These are phyloP conservation scores for Oryza brachyantha DNA, from an alignment of 176 grass and related monocot species.

Conservation along the genomic window DNA sequence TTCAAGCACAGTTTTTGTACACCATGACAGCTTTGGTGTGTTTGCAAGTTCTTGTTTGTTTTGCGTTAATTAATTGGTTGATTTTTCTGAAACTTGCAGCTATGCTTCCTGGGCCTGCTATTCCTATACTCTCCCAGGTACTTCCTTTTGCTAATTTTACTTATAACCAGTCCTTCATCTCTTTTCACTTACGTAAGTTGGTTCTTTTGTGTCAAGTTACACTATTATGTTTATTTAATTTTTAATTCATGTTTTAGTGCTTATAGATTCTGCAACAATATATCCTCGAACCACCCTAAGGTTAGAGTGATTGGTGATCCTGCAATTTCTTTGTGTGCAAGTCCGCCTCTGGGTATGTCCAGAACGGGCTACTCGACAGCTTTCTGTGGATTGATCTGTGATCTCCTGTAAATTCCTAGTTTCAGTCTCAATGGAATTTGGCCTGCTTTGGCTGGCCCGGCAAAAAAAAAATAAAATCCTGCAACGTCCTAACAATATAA, in stretches of 20 bases:
- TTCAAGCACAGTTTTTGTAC: neutral
- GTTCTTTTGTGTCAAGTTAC: neutral
- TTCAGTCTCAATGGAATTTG: no score
- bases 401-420: no score
- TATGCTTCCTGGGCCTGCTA: conserved; percentile 86
- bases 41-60: neutral
- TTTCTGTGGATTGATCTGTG: no score
- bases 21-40: neutral
- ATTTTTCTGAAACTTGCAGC: conserved; percentile 45
- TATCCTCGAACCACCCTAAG: neutral
- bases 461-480: no score
- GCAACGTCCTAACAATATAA: neutral
- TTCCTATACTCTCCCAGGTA: conserved; percentile 98
- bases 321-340: no score
- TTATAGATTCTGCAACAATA: neutral
- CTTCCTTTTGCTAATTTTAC: neutral
- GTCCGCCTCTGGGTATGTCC: no score
- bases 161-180: neutral
- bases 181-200: neutral
- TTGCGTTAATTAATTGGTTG: neutral
- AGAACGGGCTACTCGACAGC: no score
- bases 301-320: no score
- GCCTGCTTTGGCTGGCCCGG: no score
- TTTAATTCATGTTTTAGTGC: neutral
- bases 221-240: neutral